phyloP scores from a whole-genome alignment of 352 stramenopile genomes.

The Phytophthora kernoviae region DNA sequence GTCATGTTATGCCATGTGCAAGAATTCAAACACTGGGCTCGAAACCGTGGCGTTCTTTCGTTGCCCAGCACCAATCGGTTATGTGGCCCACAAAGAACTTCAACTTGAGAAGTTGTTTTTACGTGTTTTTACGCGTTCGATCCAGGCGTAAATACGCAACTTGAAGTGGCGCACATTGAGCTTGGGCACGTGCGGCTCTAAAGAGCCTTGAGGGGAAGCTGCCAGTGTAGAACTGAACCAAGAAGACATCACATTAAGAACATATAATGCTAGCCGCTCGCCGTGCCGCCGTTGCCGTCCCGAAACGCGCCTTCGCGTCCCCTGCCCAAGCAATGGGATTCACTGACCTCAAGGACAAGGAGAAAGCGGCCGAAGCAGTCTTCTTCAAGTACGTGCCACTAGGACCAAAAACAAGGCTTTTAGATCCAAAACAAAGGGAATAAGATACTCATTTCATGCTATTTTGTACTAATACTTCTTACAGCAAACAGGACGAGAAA shows the following conservation, averaged over 20 bases:
- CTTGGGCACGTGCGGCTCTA: conserved; percentile 22
- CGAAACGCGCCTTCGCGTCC: conserved; percentile 56
- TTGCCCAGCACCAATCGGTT: background rate
- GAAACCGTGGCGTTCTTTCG: too few relatives aligned
- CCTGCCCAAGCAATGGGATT: conserved; percentile 55
- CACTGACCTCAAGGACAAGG: conserved; percentile 66
- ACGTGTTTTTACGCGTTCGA: conserved; percentile 17
- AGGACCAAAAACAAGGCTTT: too few relatives aligned
- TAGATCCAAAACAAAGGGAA: conserved; percentile 4
- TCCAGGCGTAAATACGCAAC: conserved; percentile 23
- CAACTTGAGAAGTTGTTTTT: background rate
- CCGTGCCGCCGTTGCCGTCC: conserved; percentile 48
- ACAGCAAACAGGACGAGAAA: conserved; percentile 89
- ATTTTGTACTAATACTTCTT: background rate
- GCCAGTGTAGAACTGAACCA: conserved; percentile 26
- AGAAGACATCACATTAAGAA: conserved; percentile 1
- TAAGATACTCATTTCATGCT: conserved; percentile 4
- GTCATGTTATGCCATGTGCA: too few relatives aligned
- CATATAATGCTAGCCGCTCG: conserved; percentile 69
- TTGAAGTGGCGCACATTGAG: conserved; percentile 17
- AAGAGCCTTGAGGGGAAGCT: conserved; percentile 11
- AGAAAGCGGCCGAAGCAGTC: conserved; percentile 71
- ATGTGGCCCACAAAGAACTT: background rate
- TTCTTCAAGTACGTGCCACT: conserved; percentile 84
- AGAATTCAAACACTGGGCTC: too few relatives aligned